These are phyloP conservation scores for Ustanciosporium gigantosporum DNA, from an alignment of 1,284 basidiomycete genomes.

Conservation along the genomic window DNA sequence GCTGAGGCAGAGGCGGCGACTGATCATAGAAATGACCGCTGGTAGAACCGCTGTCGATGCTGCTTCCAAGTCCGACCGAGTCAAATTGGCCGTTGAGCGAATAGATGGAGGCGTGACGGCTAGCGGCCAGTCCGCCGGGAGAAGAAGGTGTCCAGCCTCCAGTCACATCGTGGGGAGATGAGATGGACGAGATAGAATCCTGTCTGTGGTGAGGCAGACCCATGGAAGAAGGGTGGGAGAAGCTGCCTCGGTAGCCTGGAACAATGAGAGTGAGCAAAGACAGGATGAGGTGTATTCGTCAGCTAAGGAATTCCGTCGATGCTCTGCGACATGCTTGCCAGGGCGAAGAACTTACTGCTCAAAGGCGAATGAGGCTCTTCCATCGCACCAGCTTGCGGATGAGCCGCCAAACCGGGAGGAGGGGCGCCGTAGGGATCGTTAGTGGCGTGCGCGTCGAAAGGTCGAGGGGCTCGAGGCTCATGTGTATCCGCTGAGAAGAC, in stretches of 20 bases:
- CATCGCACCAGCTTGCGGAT: slow-evolving; percentile 20
- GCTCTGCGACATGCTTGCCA: no score
- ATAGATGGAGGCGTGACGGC: slow-evolving; percentile 41
- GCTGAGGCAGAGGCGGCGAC: slow-evolving; percentile 34
- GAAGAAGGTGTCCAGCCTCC: slow-evolving; percentile 40
- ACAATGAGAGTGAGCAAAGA: background rate
- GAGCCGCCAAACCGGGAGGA: slow-evolving; percentile 5
- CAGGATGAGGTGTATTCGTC: background rate
- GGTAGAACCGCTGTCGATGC: slow-evolving; percentile 31
- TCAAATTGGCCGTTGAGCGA: slow-evolving; percentile 44
- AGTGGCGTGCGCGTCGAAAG: slow-evolving; percentile 19
- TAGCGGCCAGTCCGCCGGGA: slow-evolving; percentile 28
- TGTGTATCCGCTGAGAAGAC: slow-evolving; percentile 28
- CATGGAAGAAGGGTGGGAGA: slow-evolving; percentile 26
- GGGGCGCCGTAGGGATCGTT: slow-evolving; percentile 20
- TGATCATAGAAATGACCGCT: slow-evolving; percentile 38
- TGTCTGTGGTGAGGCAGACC: slow-evolving; percentile 36
- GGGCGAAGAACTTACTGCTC: slow-evolving; percentile 17
- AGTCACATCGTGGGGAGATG: slow-evolving; percentile 35
- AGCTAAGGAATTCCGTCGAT: no score
- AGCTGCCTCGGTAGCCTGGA: slow-evolving; percentile 37
- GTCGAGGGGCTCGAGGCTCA: slow-evolving; percentile 35
- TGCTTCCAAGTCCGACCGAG: slow-evolving; percentile 31
- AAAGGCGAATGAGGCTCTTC: slow-evolving; percentile 30
- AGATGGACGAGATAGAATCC: slow-evolving; percentile 36